Evolutionary conservation across 2,329 filamentous ascomycete species (phyloP), one percentile per base, ranked within the genome.

Genomic region (Aspergillus felis): DNA sequence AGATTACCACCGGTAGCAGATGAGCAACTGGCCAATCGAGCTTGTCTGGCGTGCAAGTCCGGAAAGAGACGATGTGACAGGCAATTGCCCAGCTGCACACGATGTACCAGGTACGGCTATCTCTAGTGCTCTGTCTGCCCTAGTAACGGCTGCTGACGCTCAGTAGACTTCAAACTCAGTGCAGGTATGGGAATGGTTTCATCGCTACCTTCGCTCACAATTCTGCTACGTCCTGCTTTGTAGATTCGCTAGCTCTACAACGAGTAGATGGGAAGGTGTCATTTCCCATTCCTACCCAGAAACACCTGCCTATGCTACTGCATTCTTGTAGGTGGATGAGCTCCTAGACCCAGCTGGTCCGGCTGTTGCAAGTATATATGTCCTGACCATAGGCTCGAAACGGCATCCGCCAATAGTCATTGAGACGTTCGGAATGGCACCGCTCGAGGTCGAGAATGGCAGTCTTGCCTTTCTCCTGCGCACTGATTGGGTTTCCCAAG

Each of bases 221-320:
- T 25, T 5, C 25, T 25, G 25, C 25, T 25, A 25, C 25, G 4
- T 25, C 25, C 25, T 25, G 4, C 25, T 25, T 25, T 25, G 25
- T 25, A 25, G 25, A 25, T 25, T 25, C 25, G 25, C 25, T 25
- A 25, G 25, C 4, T 27, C 10, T 53, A 17, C 38, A 22, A 27
- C 14, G 49, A 17, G 49, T 56, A 4, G 54, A 56, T 47, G 25
- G 50, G 4, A 38, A 38, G 17, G 35, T 38, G 10, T 5, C 35
- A 2, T 53, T 50, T 22, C 55, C 55, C 12, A 27, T 57, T 17
- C 42, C 25, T 14, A 35, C 20, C 1, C 27, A 51, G 44, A 47
- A 24, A 27, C 42, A 57, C 28, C 53, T 53, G 55, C 55, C 55
- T 4, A 57, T 57, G 50, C 44, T 57, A 8, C 55, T 57, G 28